phyloP scores from a whole-genome alignment of 805 yeast species.

The Osmozyma mogii region DNA sequence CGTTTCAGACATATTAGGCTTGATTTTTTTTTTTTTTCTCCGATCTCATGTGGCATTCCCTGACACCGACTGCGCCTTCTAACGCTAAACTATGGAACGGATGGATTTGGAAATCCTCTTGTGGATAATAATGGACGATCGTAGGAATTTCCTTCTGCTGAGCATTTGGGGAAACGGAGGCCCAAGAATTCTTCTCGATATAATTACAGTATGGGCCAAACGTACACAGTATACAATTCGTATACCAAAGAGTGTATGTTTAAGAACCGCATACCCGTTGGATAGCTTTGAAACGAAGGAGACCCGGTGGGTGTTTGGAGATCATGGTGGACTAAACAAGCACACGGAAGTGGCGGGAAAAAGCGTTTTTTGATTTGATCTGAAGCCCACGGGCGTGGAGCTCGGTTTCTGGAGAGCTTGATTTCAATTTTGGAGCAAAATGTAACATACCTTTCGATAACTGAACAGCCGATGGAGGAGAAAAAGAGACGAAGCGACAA shows the following conservation, averaged over 20 bases:
- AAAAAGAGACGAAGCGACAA: conserved; percentile 5
- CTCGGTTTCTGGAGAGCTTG: not conserved
- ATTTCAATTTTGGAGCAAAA: not conserved
- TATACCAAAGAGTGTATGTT: too few relatives aligned
- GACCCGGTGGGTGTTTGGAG: not conserved
- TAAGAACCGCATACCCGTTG: too few relatives aligned
- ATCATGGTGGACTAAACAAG: not conserved
- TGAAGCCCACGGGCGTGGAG: not conserved
- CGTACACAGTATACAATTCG: too few relatives aligned
- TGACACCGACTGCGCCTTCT: not conserved
- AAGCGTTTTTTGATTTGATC: too few relatives aligned
- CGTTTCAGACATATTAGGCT: not conserved
- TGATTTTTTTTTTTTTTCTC: not conserved
- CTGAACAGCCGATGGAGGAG: conserved; percentile 12
- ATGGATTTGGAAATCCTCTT: too few relatives aligned
- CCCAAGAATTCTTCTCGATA: too few relatives aligned
- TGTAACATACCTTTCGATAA: conserved; percentile 16
- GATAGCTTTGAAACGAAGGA: not conserved
- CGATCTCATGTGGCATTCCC: not conserved
- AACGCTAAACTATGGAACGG: too few relatives aligned
- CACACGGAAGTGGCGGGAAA: not conserved
- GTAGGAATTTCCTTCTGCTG: too few relatives aligned
- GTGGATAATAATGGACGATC: too few relatives aligned
- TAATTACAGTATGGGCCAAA: too few relatives aligned
- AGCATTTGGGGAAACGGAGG: too few relatives aligned